Base-by-base conservation (phyloP, 441 rosid genomes). In the Brassica balearica region DNA sequence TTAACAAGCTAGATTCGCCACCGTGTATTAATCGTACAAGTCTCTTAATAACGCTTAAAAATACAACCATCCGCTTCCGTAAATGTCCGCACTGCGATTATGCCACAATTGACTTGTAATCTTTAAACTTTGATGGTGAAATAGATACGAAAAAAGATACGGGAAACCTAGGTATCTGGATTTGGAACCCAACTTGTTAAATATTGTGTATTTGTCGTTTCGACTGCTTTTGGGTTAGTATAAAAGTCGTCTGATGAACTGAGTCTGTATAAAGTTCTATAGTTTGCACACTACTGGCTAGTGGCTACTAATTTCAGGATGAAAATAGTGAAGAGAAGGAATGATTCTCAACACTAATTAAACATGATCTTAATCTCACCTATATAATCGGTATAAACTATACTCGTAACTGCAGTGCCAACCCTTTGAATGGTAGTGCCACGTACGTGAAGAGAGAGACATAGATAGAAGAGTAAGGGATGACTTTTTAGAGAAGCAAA, bases 381-480 rank as follows among this genome's bases (percentile, higher is more conserved):
- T 10, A 70, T 25, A 77, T 64, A 77, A 66, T 77, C 81, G 76
- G 68, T 43, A 53, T 70, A 48, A n/a, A 58, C 70, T 69, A 38
- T 34, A 70, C 65, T 12, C 56, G 56, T 62, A 77, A 63, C 56
- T 48, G 68, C 20, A 22, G 48, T 62, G 70, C 58, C 71, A 64
- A 11, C 62, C 36, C 25, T 65, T 77, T 72, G 20, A 72, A 64
- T 65, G 71, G 36, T 56, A 65, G 56, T 41, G 76, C 41, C 72
- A 77, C 77, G 72, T 65, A 9, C 38, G 22, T 60, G 53, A 17
- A 60, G 61, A 34, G 1, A 71, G 19, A 60, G 61, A 58, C 8
- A 58, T 14, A 48, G 8, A 48, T 48, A 48, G 17, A 48, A n/a
- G 56, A 48, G 17, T 5, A n/a, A 12, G 56, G 22, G 5, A 41